Conservation (phyloP, 768 basidiomycete genomes). For the Mycena galopus region DNA sequence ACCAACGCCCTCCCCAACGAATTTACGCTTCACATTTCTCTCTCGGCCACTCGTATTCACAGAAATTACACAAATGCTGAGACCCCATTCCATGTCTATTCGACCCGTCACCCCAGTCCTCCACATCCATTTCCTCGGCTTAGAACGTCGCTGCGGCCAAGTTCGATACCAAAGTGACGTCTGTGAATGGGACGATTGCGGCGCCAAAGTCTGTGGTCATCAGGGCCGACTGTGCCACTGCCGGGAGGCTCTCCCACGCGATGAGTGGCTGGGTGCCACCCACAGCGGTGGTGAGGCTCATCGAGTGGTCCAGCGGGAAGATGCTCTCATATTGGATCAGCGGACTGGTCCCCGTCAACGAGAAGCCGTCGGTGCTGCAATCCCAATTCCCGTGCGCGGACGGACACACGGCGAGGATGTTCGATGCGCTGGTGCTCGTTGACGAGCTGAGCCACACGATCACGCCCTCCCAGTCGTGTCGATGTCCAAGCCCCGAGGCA, state of each 20-base stretch:
- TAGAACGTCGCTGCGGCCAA: slow-evolving; percentile 25
- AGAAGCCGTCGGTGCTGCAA: slow-evolving; percentile 20
- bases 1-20: too few species aligned
- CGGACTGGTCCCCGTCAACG: slow-evolving; percentile 18
- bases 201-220: slow-evolving; percentile 15
- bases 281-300: slow-evolving; percentile 21
- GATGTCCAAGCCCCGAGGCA: not conserved
- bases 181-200: slow-evolving; percentile 18
- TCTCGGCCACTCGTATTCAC: too few species aligned
- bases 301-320: slow-evolving; percentile 17
- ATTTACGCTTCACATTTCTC: too few species aligned
- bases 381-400: slow-evolving; percentile 23
- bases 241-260: slow-evolving; percentile 21
- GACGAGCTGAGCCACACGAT: slow-evolving; percentile 17
- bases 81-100: too few species aligned
- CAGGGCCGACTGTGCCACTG: slow-evolving; percentile 10
- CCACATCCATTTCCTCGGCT: too few species aligned
- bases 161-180: slow-evolving; percentile 11
- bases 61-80: too few species aligned
- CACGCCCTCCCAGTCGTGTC: slow-evolving; percentile 22
- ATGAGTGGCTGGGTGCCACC: slow-evolving; percentile 24
- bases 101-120: too few species aligned
- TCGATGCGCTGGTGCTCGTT: slow-evolving; percentile 12
- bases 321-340: slow-evolving; percentile 19
- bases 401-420: slow-evolving; percentile 28